Evolutionary conservation across 768 basidiomycete species (phyloP).

Genomic region (Boletellus ananiceps): DNA sequence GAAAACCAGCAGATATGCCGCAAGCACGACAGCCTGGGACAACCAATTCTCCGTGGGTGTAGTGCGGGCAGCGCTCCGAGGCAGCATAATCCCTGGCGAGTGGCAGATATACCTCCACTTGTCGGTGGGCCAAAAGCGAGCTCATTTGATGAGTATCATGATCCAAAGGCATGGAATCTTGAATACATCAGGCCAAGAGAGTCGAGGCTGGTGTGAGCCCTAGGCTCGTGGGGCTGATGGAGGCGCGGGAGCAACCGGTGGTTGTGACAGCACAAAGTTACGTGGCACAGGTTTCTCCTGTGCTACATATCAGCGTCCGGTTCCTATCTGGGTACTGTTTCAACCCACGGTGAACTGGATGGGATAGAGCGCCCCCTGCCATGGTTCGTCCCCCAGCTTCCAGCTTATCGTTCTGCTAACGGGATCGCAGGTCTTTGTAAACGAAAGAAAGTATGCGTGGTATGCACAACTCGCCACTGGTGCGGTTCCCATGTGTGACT

Average conservation of each 20-base stretch:
- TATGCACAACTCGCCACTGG: constrained; percentile 29
- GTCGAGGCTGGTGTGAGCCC: too few relatives aligned
- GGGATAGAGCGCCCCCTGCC: constrained; percentile 2
- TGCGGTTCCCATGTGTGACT: constrained; percentile 10
- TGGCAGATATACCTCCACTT: constrained; percentile 10
- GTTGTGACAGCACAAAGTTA: neutral
- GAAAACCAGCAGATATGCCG: neutral
- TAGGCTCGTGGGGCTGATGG: too few relatives aligned
- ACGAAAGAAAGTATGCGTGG: constrained; percentile 75
- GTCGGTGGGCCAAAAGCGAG: too few relatives aligned
- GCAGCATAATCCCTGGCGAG: neutral
- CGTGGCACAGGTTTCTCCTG: neutral
- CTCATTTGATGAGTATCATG: too few relatives aligned
- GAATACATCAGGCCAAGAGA: too few relatives aligned
- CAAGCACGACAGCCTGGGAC: neutral
- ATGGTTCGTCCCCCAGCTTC: constrained; percentile 20
- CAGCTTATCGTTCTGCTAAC: neutral
- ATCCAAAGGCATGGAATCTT: too few relatives aligned
- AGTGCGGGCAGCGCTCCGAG: too few relatives aligned
- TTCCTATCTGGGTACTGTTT: neutral
- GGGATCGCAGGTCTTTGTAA: constrained; percentile 58
- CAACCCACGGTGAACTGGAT: constrained; percentile 7
- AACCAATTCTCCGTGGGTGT: too few relatives aligned
- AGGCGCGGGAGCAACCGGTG: too few relatives aligned
- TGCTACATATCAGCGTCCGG: neutral